Evolutionary conservation across 1,284 basidiomycete genomes (phyloP).

Genomic region (Ustilago nuda): DNA sequence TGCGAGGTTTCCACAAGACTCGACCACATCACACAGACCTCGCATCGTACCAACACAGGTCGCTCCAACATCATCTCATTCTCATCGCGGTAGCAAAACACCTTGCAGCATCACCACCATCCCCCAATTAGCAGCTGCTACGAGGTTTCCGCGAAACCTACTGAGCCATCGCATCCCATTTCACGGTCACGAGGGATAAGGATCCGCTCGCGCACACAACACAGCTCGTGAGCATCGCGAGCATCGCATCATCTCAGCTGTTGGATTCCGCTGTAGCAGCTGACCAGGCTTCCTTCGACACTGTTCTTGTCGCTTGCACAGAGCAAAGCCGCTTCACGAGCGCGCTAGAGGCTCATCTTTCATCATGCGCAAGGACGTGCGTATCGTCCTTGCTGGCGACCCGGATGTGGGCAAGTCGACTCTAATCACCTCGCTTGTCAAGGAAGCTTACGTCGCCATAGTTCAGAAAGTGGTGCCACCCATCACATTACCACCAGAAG

Average conservation of each 20-base stretch:
- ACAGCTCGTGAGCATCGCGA: neutral
- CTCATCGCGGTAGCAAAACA: neutral
- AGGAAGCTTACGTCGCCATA: constrained; percentile 89
- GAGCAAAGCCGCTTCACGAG: constrained; percentile 23
- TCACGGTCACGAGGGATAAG: neutral
- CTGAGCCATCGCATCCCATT: neutral
- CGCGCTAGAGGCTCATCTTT: constrained; percentile 18
- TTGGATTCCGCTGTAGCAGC: neutral
- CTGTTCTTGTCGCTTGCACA: neutral
- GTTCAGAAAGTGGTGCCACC: constrained; percentile 73
- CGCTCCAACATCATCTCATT: neutral
- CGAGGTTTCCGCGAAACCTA: neutral
- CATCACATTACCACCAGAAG: constrained; percentile 66
- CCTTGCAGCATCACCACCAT: neutral
- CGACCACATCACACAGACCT: neutral
- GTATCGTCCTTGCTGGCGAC: constrained; percentile 93
- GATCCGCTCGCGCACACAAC: neutral
- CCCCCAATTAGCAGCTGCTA: neutral
- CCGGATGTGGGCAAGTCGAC: constrained; percentile 73
- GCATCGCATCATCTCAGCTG: constrained; percentile 2
- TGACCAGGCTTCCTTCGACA: neutral
- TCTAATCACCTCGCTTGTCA: constrained; percentile 72
- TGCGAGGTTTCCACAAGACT: neutral
- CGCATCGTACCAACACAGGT: neutral
- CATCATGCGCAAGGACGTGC: constrained; percentile 84